Conservation (phyloP, 768 basidiomycete species). For the Lactarius pseudohatsudake region DNA sequence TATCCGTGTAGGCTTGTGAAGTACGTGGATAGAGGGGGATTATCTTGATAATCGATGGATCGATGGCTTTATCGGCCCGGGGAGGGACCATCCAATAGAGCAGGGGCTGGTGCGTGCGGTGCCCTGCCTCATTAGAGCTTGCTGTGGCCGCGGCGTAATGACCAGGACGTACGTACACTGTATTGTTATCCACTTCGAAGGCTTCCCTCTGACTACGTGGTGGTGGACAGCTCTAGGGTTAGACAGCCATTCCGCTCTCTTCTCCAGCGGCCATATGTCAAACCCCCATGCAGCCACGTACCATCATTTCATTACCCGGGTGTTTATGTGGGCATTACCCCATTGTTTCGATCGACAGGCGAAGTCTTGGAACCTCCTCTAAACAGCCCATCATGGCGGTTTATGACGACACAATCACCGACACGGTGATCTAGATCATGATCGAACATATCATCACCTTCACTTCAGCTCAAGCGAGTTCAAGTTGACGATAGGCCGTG, state of each 20-base stretch:
- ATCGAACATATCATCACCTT: background rate
- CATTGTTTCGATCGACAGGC: background rate
- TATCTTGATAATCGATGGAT: conserved; percentile 27
- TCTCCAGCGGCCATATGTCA: background rate
- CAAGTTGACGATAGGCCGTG: background rate
- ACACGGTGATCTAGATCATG: background rate
- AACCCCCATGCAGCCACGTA: background rate
- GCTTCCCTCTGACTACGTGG: background rate
- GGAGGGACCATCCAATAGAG: background rate
- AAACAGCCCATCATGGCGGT: background rate
- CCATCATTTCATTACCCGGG: background rate
- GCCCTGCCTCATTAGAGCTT: conserved; percentile 5
- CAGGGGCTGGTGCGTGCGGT: background rate
- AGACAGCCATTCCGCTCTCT: background rate
- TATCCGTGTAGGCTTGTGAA: conserved; percentile 4
- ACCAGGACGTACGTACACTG: background rate
- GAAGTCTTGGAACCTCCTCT: background rate
- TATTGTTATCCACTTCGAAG: background rate
- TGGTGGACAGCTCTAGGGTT: background rate
- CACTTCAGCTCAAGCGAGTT: background rate
- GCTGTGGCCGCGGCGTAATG: background rate
- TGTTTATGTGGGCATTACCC: background rate
- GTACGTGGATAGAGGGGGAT: conserved; percentile 8
- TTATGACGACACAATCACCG: conserved; percentile 7
- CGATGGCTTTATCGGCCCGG: conserved; percentile 16